Evolutionary conservation across 768 basidiomycete genomes (phyloP).

Genomic region (Suillus lakei): DNA sequence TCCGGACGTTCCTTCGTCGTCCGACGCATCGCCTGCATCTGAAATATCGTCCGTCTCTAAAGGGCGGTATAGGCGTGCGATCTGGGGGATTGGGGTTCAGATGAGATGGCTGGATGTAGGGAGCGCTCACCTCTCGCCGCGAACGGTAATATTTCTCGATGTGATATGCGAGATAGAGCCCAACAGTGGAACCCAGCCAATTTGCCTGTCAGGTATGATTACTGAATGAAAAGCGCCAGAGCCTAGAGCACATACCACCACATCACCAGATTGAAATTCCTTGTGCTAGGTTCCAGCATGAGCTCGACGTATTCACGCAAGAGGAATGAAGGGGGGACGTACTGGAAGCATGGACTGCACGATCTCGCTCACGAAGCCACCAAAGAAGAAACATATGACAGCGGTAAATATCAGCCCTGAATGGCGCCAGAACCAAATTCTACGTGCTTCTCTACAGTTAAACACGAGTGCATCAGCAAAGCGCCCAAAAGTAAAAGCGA

Average conservation of each 20-base stretch:
- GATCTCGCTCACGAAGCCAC: slow-evolving; percentile 81
- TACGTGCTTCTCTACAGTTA: slow-evolving; percentile 64
- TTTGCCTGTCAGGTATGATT: slow-evolving; percentile 62
- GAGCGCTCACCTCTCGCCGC: slow-evolving; percentile 66
- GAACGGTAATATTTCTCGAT: slow-evolving; percentile 78
- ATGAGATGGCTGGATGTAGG: background rate
- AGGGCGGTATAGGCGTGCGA: slow-evolving; percentile 78
- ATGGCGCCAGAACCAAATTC: slow-evolving; percentile 89
- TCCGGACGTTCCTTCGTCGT: slow-evolving; percentile 46
- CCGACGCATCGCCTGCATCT: slow-evolving; percentile 53
- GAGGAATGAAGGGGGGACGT: slow-evolving; percentile 24
- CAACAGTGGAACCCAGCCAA: slow-evolving; percentile 70
- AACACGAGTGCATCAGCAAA: background rate
- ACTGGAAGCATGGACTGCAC: slow-evolving; percentile 82
- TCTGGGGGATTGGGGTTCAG: slow-evolving; percentile 44
- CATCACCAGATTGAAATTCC: slow-evolving; percentile 72
- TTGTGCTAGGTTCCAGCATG: slow-evolving; percentile 54
- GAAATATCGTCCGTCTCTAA: slow-evolving; percentile 55
- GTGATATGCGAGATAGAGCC: slow-evolving; percentile 68
- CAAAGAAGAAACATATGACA: slow-evolving; percentile 76
- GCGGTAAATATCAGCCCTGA: slow-evolving; percentile 69
- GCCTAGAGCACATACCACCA: slow-evolving; percentile 54
- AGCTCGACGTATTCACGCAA: slow-evolving; percentile 9
- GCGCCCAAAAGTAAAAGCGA: background rate
- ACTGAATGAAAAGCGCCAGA: slow-evolving; percentile 16